Percentiles rank a stretch among this genome's conserved stretches.
phyloP scores from a whole-genome alignment of 2,329 filamentous ascomycete species.

The Bretziella fagacearum region DNA sequence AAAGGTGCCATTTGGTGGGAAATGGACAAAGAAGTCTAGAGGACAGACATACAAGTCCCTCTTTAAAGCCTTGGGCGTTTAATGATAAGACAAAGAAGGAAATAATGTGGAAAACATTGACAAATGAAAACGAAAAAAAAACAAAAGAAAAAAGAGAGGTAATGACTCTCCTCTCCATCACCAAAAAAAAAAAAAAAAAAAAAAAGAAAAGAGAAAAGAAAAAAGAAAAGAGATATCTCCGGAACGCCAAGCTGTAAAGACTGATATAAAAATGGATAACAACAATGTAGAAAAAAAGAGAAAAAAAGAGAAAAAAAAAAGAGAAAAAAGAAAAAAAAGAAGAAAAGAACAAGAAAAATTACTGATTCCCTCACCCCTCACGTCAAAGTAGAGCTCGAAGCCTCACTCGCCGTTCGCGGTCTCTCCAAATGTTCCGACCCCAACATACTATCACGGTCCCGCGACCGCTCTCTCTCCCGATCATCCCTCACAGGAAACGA shows the following conservation, averaged over 20 bases:
- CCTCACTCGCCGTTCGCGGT: conserved; percentile 22
- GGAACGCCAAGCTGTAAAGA: conserved; percentile 3
- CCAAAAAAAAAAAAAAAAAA: conserved; percentile 1
- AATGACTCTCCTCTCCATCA: conserved; percentile 1
- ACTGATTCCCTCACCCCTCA: not conserved
- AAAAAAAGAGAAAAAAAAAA: conserved; percentile 2
- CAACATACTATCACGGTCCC: conserved; percentile 1
- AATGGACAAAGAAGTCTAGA: too few species aligned
- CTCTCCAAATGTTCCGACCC: conserved; percentile 18
- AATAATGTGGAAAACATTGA: not conserved
- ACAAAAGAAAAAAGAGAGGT: not conserved
- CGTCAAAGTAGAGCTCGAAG: conserved; percentile 19
- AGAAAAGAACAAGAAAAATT: not conserved
- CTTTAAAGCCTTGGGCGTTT: too few species aligned
- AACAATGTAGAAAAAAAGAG: conserved; percentile 17
- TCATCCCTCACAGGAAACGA: conserved; percentile 22
- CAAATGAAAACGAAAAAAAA: conserved; percentile 4
- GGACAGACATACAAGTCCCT: too few species aligned
- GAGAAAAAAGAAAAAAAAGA: conserved; percentile 1
- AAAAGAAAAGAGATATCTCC: conserved; percentile 1
- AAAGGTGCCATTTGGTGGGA: not conserved
- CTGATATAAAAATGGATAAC: conserved; percentile 15
- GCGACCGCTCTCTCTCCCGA: conserved; percentile 9
- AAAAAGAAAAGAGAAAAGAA: conserved; percentile 1
- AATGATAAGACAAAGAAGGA: not conserved